A percentile compares a stretch with the other conserved stretches of the same genome.
phyloP scores from a whole-genome alignment of 768 basidiomycete species.

The Phylloporus scabripes region DNA sequence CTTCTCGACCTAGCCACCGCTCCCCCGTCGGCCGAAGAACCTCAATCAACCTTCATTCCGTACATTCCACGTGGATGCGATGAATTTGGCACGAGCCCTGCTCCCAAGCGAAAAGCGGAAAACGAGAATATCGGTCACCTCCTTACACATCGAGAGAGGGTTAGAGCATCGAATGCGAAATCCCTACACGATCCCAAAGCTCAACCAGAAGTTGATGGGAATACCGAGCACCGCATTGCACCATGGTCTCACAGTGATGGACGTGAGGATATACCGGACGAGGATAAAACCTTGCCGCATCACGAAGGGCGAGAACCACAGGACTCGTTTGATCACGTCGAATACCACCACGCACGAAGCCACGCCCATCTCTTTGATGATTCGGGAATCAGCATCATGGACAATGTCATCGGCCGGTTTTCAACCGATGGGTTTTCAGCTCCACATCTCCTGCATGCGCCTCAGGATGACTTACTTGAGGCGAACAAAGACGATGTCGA shows the following conservation, averaged over 20 bases:
- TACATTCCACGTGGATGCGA: conserved; percentile 17
- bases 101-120: conserved; percentile 11
- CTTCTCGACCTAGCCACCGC: conserved; percentile 10
- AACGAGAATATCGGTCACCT: conserved; percentile 16
- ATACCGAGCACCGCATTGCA: not conserved
- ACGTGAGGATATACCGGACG: not conserved
- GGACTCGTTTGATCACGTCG: not conserved
- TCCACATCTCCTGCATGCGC: conserved; percentile 1
- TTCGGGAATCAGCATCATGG: conserved; percentile 11
- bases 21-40: conserved; percentile 10
- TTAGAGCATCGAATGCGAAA: conserved; percentile 7
- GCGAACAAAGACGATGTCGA: conserved; percentile 15
- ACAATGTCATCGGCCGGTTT: conserved; percentile 4
- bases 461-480: conserved; percentile 8
- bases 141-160: conserved; percentile 25
- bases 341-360: not conserved
- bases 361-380: conserved; percentile 8
- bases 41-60: conserved; percentile 1
- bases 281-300: not conserved
- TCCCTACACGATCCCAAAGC: not conserved
- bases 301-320: not conserved
- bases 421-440: conserved; percentile 4
- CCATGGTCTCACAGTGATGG: not conserved
- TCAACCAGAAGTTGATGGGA: not conserved
- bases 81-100: conserved; percentile 24